phyloP scores from a whole-genome alignment of 2,329 filamentous ascomycete species.

The Alternaria ventricosa region DNA sequence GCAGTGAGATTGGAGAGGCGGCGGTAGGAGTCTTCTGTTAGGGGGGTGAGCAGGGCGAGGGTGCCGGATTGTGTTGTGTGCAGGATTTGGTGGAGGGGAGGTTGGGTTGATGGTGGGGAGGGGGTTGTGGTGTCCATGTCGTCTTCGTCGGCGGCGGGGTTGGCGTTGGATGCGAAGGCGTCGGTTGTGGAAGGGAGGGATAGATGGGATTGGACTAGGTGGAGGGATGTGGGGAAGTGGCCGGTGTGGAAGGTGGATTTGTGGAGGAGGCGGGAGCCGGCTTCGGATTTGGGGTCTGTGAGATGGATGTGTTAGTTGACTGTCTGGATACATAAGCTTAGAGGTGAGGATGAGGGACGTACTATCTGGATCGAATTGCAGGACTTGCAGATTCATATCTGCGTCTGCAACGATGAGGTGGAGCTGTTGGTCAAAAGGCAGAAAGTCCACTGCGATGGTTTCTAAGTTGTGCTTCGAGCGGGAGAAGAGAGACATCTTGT shows the following conservation, averaged over 20 bases:
- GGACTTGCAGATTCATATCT: slow-evolving; percentile 83
- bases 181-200: slow-evolving; percentile 50
- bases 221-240: slow-evolving; percentile 76
- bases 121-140: not conserved
- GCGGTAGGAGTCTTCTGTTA: slow-evolving; percentile 82
- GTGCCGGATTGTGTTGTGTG: slow-evolving; percentile 67
- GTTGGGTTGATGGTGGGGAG: not conserved
- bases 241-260: slow-evolving; percentile 87
- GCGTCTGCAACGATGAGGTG: slow-evolving; percentile 84
- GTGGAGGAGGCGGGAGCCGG: slow-evolving; percentile 85
- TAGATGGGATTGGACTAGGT: slow-evolving; percentile 74
- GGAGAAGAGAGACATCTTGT: slow-evolving; percentile 90
- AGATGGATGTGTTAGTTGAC: not conserved
- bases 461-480: slow-evolving; percentile 82
- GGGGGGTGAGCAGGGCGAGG: slow-evolving; percentile 75
- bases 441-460: slow-evolving; percentile 81
- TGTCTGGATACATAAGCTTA: not conserved
- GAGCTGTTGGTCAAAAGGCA: slow-evolving; percentile 83
- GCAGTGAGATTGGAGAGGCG: slow-evolving; percentile 81
- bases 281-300: slow-evolving; percentile 87
- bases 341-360: slow-evolving; percentile 19
- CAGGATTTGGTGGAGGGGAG: slow-evolving; percentile 41
- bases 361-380: slow-evolving; percentile 97
- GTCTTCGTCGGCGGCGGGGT: slow-evolving; percentile 38
- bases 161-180: slow-evolving; percentile 34